Percentiles rank a stretch among this genome's conserved stretches.
These are phyloP conservation scores for Dendrocalamus latiflorus DNA, from an alignment of 202 grass and related monocot genomes.

Conservation along the genomic window DNA sequence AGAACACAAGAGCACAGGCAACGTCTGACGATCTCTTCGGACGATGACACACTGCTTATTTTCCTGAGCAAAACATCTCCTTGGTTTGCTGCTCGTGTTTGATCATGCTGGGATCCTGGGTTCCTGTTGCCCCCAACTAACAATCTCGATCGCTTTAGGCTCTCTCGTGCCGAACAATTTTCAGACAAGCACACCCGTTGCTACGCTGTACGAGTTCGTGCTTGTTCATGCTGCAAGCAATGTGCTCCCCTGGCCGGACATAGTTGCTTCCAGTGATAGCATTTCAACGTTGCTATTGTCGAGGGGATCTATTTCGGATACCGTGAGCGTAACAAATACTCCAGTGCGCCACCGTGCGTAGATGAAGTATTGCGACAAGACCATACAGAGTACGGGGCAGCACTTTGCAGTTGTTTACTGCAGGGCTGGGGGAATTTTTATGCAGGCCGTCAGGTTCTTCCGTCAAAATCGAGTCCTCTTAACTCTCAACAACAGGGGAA, in stretches of 20 bases:
- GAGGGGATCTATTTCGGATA: slow-evolving; percentile 1
- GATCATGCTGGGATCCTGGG: background rate
- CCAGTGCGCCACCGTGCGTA: background rate
- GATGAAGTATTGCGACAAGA: background rate
- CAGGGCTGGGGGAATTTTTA: background rate
- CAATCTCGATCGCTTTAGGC: no score
- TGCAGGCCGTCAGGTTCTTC: background rate
- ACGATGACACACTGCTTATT: background rate
- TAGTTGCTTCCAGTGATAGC: background rate
- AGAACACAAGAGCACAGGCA: background rate
- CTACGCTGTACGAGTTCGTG: background rate
- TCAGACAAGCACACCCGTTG: background rate
- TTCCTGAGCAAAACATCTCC: background rate
- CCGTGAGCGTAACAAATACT: background rate
- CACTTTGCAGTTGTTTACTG: slow-evolving; percentile 30
- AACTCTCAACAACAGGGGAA: background rate
- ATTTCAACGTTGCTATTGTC: background rate
- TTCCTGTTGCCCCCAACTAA: background rate
- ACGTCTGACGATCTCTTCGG: background rate
- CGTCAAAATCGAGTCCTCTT: background rate
- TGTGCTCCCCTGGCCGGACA: background rate
- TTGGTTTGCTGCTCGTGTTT: background rate
- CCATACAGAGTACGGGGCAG: background rate
- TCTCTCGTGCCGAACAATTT: no score
- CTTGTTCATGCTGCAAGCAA: background rate